Base-by-base conservation (phyloP, 768 basidiomycete species). In the Hypsizygus marmoreus region DNA sequence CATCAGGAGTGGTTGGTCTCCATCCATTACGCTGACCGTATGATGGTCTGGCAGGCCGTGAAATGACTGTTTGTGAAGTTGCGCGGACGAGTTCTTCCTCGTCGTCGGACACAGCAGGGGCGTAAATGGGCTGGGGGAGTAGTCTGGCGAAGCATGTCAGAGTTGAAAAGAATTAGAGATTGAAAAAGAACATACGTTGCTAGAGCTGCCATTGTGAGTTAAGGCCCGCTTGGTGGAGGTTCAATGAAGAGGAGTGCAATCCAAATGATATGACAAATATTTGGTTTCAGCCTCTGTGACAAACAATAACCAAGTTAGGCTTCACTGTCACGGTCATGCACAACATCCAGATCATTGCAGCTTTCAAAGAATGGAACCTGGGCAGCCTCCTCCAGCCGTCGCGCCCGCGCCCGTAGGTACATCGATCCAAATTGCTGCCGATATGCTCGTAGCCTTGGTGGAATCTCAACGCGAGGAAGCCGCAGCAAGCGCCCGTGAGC, bases 1-100 rank as follows among this genome's bases (percentile, higher is more conserved):
- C 93, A 50, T 86, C 86, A 48, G 76, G 77, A n/a, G 75, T 74
- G 30, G 77, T 75, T 19, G 95, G 95, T 55, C 81, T 87, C 97
- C 97, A 99, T 32, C 82, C 86, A 47, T 67, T 74, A 38, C 95
- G 77, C 59, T 85, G 84, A 6, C 95, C 91, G 66, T 98, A 99
- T 11, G 86, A 79, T 3, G 95, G 95, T 29, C 88, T 74, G 32
- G 67, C 68, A 14, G 68, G 64, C 33, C 83, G 77, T 45, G 79
- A 62, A 49, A 77, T 70, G 40, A 86, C 64, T 11, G 69, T 53
- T 43, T 72, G 68, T 65, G 48, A 45, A 61, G 45, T 24, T 59
- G 22, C 26, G 56, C 58, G n/a, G 54, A 66, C 13, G 59, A 67
- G 60, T n/a, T 78, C 71, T 28, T 82, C 78, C 13, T 88, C 86